Conservation (phyloP, 2,329 filamentous ascomycete genomes). For the Zymoseptoria ardabiliae region DNA sequence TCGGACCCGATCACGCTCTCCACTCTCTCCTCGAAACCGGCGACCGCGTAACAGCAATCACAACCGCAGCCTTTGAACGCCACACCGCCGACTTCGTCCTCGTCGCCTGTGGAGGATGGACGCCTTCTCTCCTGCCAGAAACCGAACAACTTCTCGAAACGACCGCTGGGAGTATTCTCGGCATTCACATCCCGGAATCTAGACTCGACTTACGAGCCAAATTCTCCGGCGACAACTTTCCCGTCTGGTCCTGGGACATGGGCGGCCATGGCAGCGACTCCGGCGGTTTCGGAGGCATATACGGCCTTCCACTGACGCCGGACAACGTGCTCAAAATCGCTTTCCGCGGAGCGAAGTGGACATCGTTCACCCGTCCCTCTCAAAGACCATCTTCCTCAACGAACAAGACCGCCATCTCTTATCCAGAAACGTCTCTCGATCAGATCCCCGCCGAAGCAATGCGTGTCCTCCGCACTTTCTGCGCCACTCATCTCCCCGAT, state of each 20-base stretch:
- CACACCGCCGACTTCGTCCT: conserved; percentile 21
- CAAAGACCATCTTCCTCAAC: background rate
- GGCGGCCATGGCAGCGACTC: conserved; percentile 2
- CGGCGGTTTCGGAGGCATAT: conserved; percentile 13
- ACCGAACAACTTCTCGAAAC: conserved; percentile 36
- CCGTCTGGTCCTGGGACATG: conserved; percentile 34
- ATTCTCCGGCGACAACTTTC: conserved; percentile 40
- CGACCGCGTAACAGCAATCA: conserved; percentile 9
- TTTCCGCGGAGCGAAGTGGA: conserved; percentile 25
- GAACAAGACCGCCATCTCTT: conserved; percentile 10
- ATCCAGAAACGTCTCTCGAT: conserved; percentile 14
- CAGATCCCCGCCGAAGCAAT: conserved; percentile 21
- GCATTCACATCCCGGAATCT: conserved; percentile 38
- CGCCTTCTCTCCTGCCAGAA: conserved; percentile 37
- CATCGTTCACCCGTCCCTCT: conserved; percentile 12
- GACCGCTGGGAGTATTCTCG: conserved; percentile 41
- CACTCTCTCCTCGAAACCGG: conserved; percentile 7
- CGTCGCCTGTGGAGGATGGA: conserved; percentile 26
- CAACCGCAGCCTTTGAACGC: conserved; percentile 40
- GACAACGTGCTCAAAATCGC: conserved; percentile 22
- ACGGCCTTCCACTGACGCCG: conserved; percentile 19
- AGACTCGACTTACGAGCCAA: conserved; percentile 34
- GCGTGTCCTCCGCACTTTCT: conserved; percentile 16
- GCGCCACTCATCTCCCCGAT: conserved; percentile 39
- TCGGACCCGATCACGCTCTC: conserved; percentile 10